Percentiles rank a stretch among this genome's conserved stretches.
These are phyloP conservation scores for Fusarium fracticaudum DNA, from an alignment of 2,329 filamentous ascomycete species.

Conservation along the genomic window DNA sequence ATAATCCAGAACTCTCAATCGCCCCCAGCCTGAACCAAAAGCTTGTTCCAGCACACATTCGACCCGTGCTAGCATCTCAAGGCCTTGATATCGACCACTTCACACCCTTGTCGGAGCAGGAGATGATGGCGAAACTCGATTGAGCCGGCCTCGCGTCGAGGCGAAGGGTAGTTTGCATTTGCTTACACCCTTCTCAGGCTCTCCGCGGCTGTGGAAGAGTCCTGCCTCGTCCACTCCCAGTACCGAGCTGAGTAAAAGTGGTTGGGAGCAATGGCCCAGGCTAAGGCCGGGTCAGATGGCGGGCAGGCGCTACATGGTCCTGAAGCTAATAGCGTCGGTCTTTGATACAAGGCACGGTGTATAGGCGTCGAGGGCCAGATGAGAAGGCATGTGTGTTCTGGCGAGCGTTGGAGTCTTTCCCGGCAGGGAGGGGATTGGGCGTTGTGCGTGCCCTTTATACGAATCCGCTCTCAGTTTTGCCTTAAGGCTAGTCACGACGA, in stretches of 20 bases:
- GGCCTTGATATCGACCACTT: slow-evolving; percentile 95
- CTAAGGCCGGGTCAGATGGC: slow-evolving; percentile 41
- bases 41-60: slow-evolving; percentile 86
- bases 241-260: slow-evolving; percentile 43
- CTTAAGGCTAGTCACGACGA: slow-evolving; percentile 39
- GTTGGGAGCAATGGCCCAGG: slow-evolving; percentile 44
- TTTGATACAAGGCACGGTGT: slow-evolving; percentile 36
- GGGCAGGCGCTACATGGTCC: slow-evolving; percentile 44
- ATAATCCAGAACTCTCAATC: slow-evolving; percentile 87
- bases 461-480: slow-evolving; percentile 43
- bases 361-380: slow-evolving; percentile 34
- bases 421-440: slow-evolving; percentile 42
- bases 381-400: slow-evolving; percentile 45
- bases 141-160: slow-evolving; percentile 61
- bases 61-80: slow-evolving; percentile 75
- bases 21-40: slow-evolving; percentile 85
- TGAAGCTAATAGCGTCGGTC: slow-evolving; percentile 43
- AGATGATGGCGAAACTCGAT: slow-evolving; percentile 98
- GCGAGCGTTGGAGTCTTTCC: slow-evolving; percentile 46
- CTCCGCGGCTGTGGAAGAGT: slow-evolving; percentile 44
- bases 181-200: slow-evolving; percentile 44
- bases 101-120: slow-evolving; percentile 87
- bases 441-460: slow-evolving; percentile 42
- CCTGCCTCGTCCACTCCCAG: slow-evolving; percentile 44
- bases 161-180: slow-evolving; percentile 48